Conservation (phyloP, 352 stramenopile genomes). For the Phytophthora cryptogea region DNA sequence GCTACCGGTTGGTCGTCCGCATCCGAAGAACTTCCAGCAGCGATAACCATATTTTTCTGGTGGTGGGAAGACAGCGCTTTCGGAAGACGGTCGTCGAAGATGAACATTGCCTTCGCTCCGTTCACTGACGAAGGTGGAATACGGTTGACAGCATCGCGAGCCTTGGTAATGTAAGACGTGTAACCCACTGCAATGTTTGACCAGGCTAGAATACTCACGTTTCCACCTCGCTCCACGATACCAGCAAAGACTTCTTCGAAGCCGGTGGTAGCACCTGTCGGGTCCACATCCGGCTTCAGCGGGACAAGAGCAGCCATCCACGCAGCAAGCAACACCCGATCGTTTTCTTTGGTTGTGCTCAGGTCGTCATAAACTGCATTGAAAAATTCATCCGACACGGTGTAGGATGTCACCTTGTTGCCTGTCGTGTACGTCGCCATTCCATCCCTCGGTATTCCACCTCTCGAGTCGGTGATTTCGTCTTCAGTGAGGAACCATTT, state of each 20-base stretch:
- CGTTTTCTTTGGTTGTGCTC: slow-evolving; percentile 17
- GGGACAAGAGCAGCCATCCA: slow-evolving; percentile 53
- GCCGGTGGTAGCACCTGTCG: slow-evolving; percentile 18
- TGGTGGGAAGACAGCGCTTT: slow-evolving; percentile 41
- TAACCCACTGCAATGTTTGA: slow-evolving; percentile 44
- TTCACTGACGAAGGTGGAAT: slow-evolving; percentile 17
- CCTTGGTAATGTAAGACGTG: slow-evolving; percentile 33
- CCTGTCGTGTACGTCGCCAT: slow-evolving; percentile 34
- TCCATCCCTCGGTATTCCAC: slow-evolving; percentile 42
- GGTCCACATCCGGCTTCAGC: slow-evolving; percentile 33
- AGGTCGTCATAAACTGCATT: slow-evolving; percentile 50
- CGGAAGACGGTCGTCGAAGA: slow-evolving; percentile 59
- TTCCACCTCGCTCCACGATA: slow-evolving; percentile 36
- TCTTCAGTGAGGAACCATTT: slow-evolving; percentile 58
- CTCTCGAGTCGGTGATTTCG: slow-evolving; percentile 50
- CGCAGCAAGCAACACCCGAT: slow-evolving; percentile 42
- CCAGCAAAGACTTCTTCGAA: slow-evolving; percentile 41
- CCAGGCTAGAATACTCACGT: slow-evolving; percentile 52
- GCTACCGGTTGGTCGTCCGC: slow-evolving; percentile 26
- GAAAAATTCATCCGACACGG: slow-evolving; percentile 53
- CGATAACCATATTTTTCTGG: slow-evolving; percentile 50
- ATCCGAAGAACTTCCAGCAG: slow-evolving; percentile 4
- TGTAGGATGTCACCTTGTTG: slow-evolving; percentile 51
- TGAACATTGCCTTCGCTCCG: slow-evolving; percentile 22
- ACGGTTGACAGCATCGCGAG: slow-evolving; percentile 46